Conservation (phyloP, 192 early-diverging fungal species). For the Mortierella alpina region DNA sequence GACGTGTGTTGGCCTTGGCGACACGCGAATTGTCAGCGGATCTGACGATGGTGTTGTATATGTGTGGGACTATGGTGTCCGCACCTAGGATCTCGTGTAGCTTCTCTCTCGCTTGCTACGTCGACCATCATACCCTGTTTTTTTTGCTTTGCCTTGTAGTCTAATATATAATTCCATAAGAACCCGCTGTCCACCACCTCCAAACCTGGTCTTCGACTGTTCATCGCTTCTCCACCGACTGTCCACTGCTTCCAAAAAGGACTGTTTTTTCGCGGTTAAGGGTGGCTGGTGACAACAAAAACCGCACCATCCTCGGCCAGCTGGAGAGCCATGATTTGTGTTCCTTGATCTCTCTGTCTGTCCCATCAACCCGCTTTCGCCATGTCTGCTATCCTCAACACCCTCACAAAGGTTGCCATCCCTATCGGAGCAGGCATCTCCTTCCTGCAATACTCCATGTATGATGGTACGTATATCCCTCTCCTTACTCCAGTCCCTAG, state of each 20-base stretch:
- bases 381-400: constrained; percentile 70
- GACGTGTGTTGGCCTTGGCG: constrained; percentile 83
- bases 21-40: constrained; percentile 88
- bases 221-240: too few relatives aligned
- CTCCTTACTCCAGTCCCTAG: neutral
- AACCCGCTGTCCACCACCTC: too few relatives aligned
- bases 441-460: constrained; percentile 87
- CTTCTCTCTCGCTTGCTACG: neutral
- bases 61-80: constrained; percentile 83
- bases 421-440: constrained; percentile 77
- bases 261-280: too few relatives aligned
- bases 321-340: too few relatives aligned
- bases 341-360: too few relatives aligned
- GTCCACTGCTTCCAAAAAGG: too few relatives aligned
- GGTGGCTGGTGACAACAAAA: too few relatives aligned
- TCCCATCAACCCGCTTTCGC: neutral
- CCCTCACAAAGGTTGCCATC: constrained; percentile 83
- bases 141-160: too few relatives aligned
- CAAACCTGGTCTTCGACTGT: too few relatives aligned
- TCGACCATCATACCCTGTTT: too few relatives aligned
- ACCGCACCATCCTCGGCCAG: too few relatives aligned
- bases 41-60: constrained; percentile 85
- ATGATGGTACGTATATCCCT: constrained; percentile 79
- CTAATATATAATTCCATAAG: too few relatives aligned
- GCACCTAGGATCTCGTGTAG: neutral